Conservation (phyloP, 2,329 filamentous ascomycete species). For the Colletotrichum siamense region DNA sequence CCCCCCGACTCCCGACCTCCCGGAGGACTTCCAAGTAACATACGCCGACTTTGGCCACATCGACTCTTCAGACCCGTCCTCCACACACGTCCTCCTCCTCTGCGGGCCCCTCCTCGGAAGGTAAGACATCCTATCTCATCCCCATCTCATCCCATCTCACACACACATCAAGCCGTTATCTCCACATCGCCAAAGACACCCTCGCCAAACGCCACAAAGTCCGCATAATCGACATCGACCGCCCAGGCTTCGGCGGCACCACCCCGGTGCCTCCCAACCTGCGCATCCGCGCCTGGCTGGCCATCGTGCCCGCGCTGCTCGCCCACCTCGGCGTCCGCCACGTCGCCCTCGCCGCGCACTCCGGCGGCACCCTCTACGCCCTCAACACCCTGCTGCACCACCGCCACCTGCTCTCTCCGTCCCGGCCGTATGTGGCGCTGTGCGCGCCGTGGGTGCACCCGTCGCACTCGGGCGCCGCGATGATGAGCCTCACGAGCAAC, state of each 20-base stretch:
- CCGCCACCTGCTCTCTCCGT: constrained; percentile 29
- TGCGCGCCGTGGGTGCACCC: constrained; percentile 36
- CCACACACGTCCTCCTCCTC: constrained; percentile 33
- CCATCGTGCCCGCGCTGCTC: constrained; percentile 34
- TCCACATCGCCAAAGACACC: constrained; percentile 36
- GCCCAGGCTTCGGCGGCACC: constrained; percentile 41
- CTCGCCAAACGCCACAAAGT: constrained; percentile 34
- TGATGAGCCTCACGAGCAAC: constrained; percentile 24
- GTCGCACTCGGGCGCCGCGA: constrained; percentile 25
- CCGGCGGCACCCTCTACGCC: constrained; percentile 34
- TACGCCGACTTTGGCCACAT: constrained; percentile 38
- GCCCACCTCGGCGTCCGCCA: constrained; percentile 35
- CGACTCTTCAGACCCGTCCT: constrained; percentile 27
- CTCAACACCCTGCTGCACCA: constrained; percentile 34
- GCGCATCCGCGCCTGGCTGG: constrained; percentile 31
- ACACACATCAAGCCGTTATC: not conserved
- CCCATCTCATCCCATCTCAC: not conserved
- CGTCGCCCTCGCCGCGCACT: constrained; percentile 33
- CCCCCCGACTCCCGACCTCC: constrained; percentile 24
- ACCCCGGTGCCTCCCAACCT: constrained; percentile 23
- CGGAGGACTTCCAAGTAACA: constrained; percentile 20
- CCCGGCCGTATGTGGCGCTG: constrained; percentile 30
- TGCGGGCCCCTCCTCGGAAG: constrained; percentile 30
- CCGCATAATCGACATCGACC: constrained; percentile 36
- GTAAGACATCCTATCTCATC: not conserved